Evolutionary conservation across 306 rosid genomes (phyloP).

Genomic region (Glycine latifolia): DNA sequence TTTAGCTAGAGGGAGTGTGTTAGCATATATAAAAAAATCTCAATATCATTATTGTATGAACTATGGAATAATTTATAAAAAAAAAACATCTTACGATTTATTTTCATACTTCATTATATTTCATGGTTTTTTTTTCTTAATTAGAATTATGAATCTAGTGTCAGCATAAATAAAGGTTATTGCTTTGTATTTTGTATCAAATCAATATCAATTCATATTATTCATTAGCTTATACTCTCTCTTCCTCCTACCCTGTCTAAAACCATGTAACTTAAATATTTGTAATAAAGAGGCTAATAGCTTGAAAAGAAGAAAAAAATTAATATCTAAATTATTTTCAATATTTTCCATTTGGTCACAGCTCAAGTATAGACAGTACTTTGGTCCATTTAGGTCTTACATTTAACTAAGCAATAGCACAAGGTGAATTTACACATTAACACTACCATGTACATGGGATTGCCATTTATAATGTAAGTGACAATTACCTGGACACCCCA

Average conservation of each 20-base stretch:
- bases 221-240: not conserved
- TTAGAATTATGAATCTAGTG: not conserved
- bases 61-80: not conserved
- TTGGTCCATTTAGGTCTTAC: conserved; percentile 11
- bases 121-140: conserved; percentile 10
- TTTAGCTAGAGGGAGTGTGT: not conserved
- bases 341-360: not conserved
- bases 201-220: conserved; percentile 3
- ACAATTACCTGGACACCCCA: conserved; percentile 96
- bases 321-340: not conserved
- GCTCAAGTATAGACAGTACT: conserved; percentile 28
- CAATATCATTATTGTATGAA: conserved; percentile 5
- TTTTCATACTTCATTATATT: not conserved
- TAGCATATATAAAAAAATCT: conserved; percentile 4
- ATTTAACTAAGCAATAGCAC: conserved; percentile 19
- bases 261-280: not conserved
- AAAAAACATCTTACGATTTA: not conserved
- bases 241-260: not conserved
- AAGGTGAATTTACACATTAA: not conserved
- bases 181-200: not conserved
- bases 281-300: not conserved
- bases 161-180: not conserved
- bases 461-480: conserved; percentile 11
- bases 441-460: conserved; percentile 12
- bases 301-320: conserved; percentile 23